Percentiles rank a stretch among this genome's conserved stretches.
Conservation (phyloP, 208 protist genomes). For the Trypanosoma melophagium region DNA sequence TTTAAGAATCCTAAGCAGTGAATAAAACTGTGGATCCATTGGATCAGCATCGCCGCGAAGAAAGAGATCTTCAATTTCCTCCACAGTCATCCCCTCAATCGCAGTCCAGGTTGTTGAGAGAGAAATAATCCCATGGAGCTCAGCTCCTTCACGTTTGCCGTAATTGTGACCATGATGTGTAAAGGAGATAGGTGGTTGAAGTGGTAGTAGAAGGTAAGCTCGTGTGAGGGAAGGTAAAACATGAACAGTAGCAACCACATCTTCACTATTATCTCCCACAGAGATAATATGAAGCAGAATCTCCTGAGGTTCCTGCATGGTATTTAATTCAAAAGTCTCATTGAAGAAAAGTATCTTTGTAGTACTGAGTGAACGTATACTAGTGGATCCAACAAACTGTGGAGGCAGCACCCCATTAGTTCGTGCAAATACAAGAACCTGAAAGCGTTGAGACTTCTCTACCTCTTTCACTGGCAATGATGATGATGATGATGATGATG, state of each 20-base stretch:
- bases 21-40: constrained; percentile 63
- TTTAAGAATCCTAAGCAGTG: constrained; percentile 49
- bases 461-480: not conserved
- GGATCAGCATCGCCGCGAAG: constrained; percentile 58
- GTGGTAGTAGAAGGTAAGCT: constrained; percentile 50
- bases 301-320: constrained; percentile 63
- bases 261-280: constrained; percentile 25
- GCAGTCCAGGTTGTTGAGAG: constrained; percentile 77
- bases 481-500: not conserved
- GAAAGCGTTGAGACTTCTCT: constrained; percentile 43
- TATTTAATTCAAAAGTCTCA: constrained; percentile 80
- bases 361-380: constrained; percentile 51
- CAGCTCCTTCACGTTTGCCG: constrained; percentile 6
- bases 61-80: constrained; percentile 70
- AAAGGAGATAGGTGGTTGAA: constrained; percentile 66
- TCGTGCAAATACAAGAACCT: constrained; percentile 70
- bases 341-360: constrained; percentile 68
- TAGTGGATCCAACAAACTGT: constrained; percentile 75
- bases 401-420: constrained; percentile 47
- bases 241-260: constrained; percentile 59
- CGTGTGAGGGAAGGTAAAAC: constrained; percentile 55
- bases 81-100: constrained; percentile 44
- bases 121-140: constrained; percentile 49
- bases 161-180: constrained; percentile 33
- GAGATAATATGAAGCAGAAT: constrained; percentile 79